Base-by-base conservation (phyloP, 2,329 filamentous ascomycete genomes). In the Colletotrichum gloeosporioides region DNA sequence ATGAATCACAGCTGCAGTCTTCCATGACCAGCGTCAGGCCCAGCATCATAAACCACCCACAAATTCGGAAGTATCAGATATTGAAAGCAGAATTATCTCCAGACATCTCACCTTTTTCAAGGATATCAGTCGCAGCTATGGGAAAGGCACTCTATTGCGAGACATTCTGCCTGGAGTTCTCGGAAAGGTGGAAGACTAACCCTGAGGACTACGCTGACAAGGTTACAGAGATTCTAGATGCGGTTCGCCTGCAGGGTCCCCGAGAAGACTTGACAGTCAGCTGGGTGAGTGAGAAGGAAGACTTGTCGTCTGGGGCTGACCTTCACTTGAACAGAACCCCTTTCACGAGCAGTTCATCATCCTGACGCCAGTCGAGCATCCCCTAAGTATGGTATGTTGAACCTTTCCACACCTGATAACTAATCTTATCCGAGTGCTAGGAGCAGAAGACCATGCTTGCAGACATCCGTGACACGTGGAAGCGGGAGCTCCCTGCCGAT, bases 81-180 rank as follows among this genome's bases (percentile, higher is more conserved):
- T 0, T 8, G 4, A 53, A 22, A 4, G 10, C 18, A 4, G n/a
- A 1, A 22, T 13, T 0, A 13, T 13, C 6, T 22, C n/a, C n/a
- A 53, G n/a, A 0, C 0, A 0, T 53, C 3, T 22, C 44, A 22
- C 0, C 4, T 8, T 13, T 1, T 22, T 22, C 44, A 49, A 13
- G 2, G 27, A 59, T 2, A 16, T 7, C 2, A 36, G 18, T 63
- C 3, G 29, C n/a, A n/a, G 22, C n/a, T 13, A 63, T 63, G 59
- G 59, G 31, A 0, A 36, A 15, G 13, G 12, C 59, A 15, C 29
- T 22, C 8, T 3, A 6, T n/a, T n/a, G 12, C n/a, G 18, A n/a
- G 12, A n/a, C 31, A 22, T 63, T 36, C n/a, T 22, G n/a, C 13
- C 10, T 63, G 2, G 18, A 3, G 1, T 36, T 22, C 18, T 63